Evolutionary conservation across 2,329 filamentous ascomycete species (phyloP).

Genomic region (Colletotrichum magnum): DNA sequence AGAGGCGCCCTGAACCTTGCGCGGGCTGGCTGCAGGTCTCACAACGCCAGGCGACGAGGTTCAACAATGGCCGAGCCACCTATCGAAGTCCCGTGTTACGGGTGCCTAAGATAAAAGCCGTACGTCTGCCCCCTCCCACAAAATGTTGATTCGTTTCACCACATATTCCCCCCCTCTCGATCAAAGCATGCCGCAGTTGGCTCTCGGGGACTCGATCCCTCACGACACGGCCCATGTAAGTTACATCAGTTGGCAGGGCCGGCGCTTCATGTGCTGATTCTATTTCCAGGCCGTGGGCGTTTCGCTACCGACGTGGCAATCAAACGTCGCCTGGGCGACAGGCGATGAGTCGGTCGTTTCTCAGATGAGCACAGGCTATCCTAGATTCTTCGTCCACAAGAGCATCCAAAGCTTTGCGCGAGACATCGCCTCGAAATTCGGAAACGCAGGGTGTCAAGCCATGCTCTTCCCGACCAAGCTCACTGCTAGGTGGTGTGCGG

Average conservation of each 20-base stretch:
- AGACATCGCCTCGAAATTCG: slow-evolving; percentile 77
- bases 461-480: slow-evolving; percentile 85
- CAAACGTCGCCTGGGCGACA: slow-evolving; percentile 95
- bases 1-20: too few species aligned
- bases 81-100: too few species aligned
- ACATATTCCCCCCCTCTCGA: too few species aligned
- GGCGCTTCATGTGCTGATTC: background rate
- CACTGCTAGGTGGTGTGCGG: slow-evolving; percentile 78
- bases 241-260: slow-evolving; percentile 39
- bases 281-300: slow-evolving; percentile 87
- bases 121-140: too few species aligned
- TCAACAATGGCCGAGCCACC: too few species aligned
- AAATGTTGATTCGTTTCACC: too few species aligned
- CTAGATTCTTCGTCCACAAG: slow-evolving; percentile 92
- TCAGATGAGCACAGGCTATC: slow-evolving; percentile 92
- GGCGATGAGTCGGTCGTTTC: slow-evolving; percentile 87
- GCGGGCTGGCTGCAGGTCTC: too few species aligned
- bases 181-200: slow-evolving; percentile 60
- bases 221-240: slow-evolving; percentile 83
- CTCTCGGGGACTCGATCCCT: slow-evolving; percentile 79
- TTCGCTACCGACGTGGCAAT: slow-evolving; percentile 91
- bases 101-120: too few species aligned
- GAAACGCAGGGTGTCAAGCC: slow-evolving; percentile 70
- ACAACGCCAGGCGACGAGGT: too few species aligned
- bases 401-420: slow-evolving; percentile 81